Conservation (phyloP, 1,284 basidiomycete species). For the Polyporus tsugae region DNA sequence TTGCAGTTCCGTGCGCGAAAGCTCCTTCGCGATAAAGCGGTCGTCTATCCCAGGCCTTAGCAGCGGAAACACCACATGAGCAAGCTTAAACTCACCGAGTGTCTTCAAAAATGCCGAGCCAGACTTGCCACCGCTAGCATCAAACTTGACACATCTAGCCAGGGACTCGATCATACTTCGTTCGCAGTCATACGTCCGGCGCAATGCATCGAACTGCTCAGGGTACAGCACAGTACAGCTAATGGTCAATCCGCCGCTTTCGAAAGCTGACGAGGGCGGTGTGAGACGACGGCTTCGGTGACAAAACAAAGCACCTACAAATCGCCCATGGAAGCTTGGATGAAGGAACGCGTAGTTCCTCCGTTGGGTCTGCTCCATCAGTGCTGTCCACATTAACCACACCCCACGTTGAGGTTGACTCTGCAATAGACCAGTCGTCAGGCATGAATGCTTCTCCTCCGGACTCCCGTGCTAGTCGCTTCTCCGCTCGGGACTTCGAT, state of each 20-base stretch:
- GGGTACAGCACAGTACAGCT: slow-evolving; percentile 97
- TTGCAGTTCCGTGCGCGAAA: slow-evolving; percentile 92
- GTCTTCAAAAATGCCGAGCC: slow-evolving; percentile 98
- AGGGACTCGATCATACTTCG: slow-evolving; percentile 94
- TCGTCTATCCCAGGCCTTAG: slow-evolving; percentile 69
- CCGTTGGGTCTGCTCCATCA: slow-evolving; percentile 74
- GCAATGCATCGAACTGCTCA: slow-evolving; percentile 96
- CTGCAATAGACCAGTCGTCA: slow-evolving; percentile 80
- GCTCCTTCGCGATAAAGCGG: slow-evolving; percentile 97
- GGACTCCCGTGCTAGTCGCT: slow-evolving; percentile 71
- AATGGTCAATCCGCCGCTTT: slow-evolving; percentile 91
- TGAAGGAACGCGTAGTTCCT: slow-evolving; percentile 79
- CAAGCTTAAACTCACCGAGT: slow-evolving; percentile 61
- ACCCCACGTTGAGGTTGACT: slow-evolving; percentile 86
- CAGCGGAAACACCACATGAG: not conserved
- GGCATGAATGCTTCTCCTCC: slow-evolving; percentile 87
- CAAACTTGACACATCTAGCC: slow-evolving; percentile 95
- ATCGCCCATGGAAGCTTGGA: slow-evolving; percentile 83
- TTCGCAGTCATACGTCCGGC: slow-evolving; percentile 93
- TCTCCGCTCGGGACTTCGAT: slow-evolving; percentile 75
- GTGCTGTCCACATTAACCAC: slow-evolving; percentile 80
- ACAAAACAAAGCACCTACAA: slow-evolving; percentile 54
- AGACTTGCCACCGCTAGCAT: slow-evolving; percentile 95
- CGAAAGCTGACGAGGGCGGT: slow-evolving; percentile 68
- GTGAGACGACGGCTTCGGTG: slow-evolving; percentile 21